phyloP scores from a whole-genome alignment of 306 rosid genomes.

The Vigna nakashimae region DNA sequence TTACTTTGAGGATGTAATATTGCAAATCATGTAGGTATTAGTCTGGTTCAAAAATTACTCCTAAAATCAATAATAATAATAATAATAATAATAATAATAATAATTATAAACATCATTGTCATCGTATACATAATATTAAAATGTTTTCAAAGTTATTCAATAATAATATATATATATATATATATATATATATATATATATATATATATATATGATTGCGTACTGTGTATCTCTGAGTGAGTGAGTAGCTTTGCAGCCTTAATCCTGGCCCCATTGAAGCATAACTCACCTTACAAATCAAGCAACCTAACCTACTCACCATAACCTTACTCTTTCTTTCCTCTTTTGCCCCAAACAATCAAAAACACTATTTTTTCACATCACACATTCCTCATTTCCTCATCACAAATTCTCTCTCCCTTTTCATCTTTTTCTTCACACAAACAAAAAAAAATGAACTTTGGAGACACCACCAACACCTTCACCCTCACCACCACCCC shows the following conservation, averaged over 20 bases:
- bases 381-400: not conserved
- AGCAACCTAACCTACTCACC: not conserved
- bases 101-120: too few relatives aligned
- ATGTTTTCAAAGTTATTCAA: too few relatives aligned
- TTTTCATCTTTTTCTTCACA: not conserved
- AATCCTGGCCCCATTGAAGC: slow-evolving; percentile 5
- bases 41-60: too few relatives aligned
- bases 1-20: too few relatives aligned
- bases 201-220: not conserved
- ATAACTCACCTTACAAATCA: not conserved
- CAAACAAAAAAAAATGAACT: not conserved
- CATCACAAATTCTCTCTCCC: not conserved
- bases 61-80: too few relatives aligned
- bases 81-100: too few relatives aligned
- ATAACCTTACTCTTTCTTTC: not conserved
- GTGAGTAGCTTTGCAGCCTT: slow-evolving; percentile 10
- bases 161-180: too few relatives aligned
- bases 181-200: too few relatives aligned
- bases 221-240: not conserved
- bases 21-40: too few relatives aligned
- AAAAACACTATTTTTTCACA: not conserved
- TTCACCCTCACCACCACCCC: slow-evolving; percentile 7
- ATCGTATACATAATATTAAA: too few relatives aligned
- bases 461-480: not conserved
- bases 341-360: slow-evolving; percentile 16